Percentiles rank a stretch among this genome's conserved stretches.
These are phyloP conservation scores for Helenozyma baotianmanensis DNA, from an alignment of 805 yeast species.

Conservation along the genomic window DNA sequence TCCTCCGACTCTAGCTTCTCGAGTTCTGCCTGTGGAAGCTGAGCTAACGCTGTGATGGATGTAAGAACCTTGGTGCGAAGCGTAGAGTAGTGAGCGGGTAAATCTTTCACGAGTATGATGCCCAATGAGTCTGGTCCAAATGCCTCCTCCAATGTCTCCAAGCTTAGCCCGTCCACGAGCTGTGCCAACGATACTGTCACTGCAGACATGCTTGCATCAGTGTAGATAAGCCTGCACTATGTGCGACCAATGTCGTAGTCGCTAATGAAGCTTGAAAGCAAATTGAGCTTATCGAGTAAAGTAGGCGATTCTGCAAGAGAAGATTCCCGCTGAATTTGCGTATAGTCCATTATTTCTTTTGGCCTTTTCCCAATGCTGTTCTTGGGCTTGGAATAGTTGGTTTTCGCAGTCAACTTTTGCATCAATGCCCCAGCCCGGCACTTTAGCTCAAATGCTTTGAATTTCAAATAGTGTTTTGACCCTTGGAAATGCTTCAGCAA, in stretches of 20 bases:
- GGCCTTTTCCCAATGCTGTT: too few relatives aligned
- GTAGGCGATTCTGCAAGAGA: too few relatives aligned
- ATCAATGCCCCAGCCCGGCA: constrained; percentile 1
- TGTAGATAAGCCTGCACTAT: too few relatives aligned
- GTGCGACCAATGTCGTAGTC: too few relatives aligned
- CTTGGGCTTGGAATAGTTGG: too few relatives aligned
- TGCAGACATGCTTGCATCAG: constrained; percentile 12
- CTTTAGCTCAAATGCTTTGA: constrained; percentile 3
- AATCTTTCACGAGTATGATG: constrained; percentile 42
- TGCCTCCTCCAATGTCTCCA: constrained; percentile 34
- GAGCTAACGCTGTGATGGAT: constrained; percentile 40
- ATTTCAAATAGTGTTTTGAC: too few relatives aligned
- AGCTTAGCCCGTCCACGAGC: constrained; percentile 27
- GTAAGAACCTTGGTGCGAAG: constrained; percentile 41
- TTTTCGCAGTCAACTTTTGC: neutral
- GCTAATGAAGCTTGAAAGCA: too few relatives aligned
- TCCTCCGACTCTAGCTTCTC: constrained; percentile 43
- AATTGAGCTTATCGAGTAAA: too few relatives aligned
- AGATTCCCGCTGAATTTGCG: too few relatives aligned
- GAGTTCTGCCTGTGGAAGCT: constrained; percentile 30
- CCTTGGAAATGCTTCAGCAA: constrained; percentile 3
- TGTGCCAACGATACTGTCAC: constrained; percentile 28
- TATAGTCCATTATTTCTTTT: too few relatives aligned
- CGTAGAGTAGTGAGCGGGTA: constrained; percentile 34
- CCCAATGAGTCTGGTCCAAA: constrained; percentile 57